These are phyloP conservation scores for Penicillium robsamsonii DNA, from an alignment of 495 filamentous ascomycete genomes.

Conservation along the genomic window DNA sequence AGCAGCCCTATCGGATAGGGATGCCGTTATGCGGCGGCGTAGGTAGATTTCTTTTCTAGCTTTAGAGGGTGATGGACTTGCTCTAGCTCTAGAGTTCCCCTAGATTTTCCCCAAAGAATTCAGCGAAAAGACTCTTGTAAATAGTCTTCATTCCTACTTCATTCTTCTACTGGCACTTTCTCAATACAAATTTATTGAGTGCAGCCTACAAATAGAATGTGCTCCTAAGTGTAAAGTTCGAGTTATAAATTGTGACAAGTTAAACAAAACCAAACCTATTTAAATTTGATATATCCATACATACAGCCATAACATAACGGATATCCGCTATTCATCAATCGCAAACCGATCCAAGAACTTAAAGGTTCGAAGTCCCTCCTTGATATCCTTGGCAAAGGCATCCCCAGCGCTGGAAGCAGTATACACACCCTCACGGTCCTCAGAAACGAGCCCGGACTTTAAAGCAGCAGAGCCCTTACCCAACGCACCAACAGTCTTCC, in stretches of 20 bases:
- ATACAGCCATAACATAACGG: not conserved
- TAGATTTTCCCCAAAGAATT: not conserved
- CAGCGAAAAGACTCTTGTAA: not conserved
- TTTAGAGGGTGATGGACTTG: constrained; percentile 4
- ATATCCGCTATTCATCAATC: constrained; percentile 23
- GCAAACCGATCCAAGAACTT: constrained; percentile 57
- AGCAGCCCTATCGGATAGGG: constrained; percentile 5
- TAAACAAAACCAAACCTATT: not conserved
- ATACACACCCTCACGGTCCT: constrained; percentile 52
- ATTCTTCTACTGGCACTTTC: not conserved
- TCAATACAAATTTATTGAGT: not conserved
- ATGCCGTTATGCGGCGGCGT: constrained; percentile 16
- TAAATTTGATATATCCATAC: not conserved
- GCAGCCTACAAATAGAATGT: not conserved
- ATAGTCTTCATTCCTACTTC: not conserved
- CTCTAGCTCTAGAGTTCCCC: too few species aligned
- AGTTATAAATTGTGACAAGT: not conserved
- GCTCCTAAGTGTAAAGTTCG: not conserved
- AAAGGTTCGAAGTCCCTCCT: constrained; percentile 62
- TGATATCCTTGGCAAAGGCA: constrained; percentile 47
- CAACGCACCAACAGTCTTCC: constrained; percentile 67
- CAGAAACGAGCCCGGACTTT: constrained; percentile 36
- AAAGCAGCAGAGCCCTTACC: constrained; percentile 50
- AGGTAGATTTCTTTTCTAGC: not conserved
- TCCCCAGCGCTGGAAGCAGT: constrained; percentile 26